Evolutionary conservation across 106 monocot genomes (phyloP), one percentile per base, ranked within the genome.

Genomic region (Apostasia ramifera): DNA sequence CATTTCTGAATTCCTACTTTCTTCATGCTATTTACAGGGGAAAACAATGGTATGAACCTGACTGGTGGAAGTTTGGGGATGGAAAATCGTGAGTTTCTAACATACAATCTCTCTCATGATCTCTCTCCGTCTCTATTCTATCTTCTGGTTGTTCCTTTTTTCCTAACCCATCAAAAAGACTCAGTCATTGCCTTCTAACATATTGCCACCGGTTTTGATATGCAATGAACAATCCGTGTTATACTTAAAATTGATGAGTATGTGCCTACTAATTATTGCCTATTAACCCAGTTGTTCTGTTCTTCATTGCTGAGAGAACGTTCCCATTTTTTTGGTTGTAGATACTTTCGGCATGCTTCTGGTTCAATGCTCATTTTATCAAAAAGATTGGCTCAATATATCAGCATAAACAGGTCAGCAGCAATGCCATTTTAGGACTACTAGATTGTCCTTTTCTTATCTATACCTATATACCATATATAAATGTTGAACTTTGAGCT

Each of bases 51-150:
- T 98, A 93, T 71, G 98, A 98, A 76, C 98, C 93, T 74, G 85
- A 93, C 40, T 98, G 98, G 98, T 98, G 98, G 98, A 98, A 93
- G 80, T 98, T 98, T 81, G 93, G 93, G 43, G 98, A 98, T 79
- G 82, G 82, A 12, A 93, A 90, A 53, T 74, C 83, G 98, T 98
- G 74, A 89, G 91, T 81, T 76, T 69, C 59, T 71, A 14, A 54
- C 54, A 26, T 44, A 2, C 8, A 52, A 54, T 52, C 43, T 61
- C 14, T 65, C 26, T 48, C 4, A 62, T 44, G 38, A 45, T 62
- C n/a, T 44, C 44, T 62, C 44, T 62, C 44, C 26, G 26, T 26
- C 26, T 26, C 26, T 26, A 26, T 26, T 26, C 26, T 26, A 26
- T 26, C 26, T 26, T 26, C 26, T 26, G 26, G 26, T 0, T 26